Conservation (phyloP, 2,329 filamentous ascomycete genomes). For the Calonectria multiphialidica region DNA sequence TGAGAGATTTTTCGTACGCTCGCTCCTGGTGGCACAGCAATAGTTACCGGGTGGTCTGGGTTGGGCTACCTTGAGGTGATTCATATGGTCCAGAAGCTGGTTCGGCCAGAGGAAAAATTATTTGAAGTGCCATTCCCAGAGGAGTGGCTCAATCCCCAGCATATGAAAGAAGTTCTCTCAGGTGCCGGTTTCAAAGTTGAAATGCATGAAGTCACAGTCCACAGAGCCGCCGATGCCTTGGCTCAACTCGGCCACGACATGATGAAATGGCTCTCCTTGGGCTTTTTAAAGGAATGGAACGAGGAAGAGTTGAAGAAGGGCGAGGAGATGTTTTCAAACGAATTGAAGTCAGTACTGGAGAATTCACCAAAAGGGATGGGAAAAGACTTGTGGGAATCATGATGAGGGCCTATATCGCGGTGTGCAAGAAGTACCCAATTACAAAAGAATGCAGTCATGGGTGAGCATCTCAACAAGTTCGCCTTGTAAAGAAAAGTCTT, state of each 20-base stretch:
- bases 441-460: not conserved
- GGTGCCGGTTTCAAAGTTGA: not conserved
- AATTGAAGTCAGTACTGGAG: not conserved
- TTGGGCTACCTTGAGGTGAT: slow-evolving; percentile 31
- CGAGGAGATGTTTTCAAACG: not conserved
- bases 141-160: slow-evolving; percentile 15
- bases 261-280: not conserved
- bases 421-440: not conserved
- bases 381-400: not conserved
- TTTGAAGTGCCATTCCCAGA: slow-evolving; percentile 27
- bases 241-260: not conserved
- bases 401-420: not conserved
- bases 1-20: slow-evolving; percentile 53
- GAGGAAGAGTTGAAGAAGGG: not conserved
- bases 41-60: slow-evolving; percentile 47
- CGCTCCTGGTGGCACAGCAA: slow-evolving; percentile 49
- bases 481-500: not conserved
- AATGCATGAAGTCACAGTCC: not conserved
- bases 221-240: not conserved
- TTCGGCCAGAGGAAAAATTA: slow-evolving; percentile 25
- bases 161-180: slow-evolving; percentile 6
- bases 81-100: slow-evolving; percentile 22
- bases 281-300: slow-evolving; percentile 1
- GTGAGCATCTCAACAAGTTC: not conserved
- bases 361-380: not conserved